Percentiles rank a stretch among this genome's conserved stretches.
Evolutionary conservation across 805 yeast genomes (phyloP).

Genomic region (Schwanniomyces sp.): DNA sequence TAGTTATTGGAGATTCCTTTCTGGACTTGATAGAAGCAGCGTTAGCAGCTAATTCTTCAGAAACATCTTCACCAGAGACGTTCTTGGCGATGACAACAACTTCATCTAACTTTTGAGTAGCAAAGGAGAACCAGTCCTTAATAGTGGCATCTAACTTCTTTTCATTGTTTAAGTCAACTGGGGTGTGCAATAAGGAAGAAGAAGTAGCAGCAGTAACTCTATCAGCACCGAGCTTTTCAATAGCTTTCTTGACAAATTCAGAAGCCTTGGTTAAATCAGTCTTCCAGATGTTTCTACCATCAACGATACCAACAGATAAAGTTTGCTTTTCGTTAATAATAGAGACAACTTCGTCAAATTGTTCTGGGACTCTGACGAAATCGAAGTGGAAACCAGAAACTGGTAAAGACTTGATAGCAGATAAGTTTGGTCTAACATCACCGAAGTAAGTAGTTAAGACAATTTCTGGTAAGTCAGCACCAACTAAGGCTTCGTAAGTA

Average conservation of each 20-base stretch:
- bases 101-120: slow-evolving; percentile 92
- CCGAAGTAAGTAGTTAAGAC: slow-evolving; percentile 93
- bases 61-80: slow-evolving; percentile 77
- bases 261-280: slow-evolving; percentile 89
- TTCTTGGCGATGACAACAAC: slow-evolving; percentile 90
- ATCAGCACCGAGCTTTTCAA: slow-evolving; percentile 80
- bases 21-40: slow-evolving; percentile 84
- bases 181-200: slow-evolving; percentile 96
- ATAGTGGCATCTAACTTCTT: slow-evolving; percentile 85
- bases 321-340: slow-evolving; percentile 69
- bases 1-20: slow-evolving; percentile 83
- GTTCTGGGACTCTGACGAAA: slow-evolving; percentile 94
- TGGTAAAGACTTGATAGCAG: slow-evolving; percentile 84
- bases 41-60: slow-evolving; percentile 79
- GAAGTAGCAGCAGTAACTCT: slow-evolving; percentile 91
- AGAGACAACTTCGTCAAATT: slow-evolving; percentile 77
- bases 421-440: slow-evolving; percentile 95
- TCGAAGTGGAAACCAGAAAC: slow-evolving; percentile 96
- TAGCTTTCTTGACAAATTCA: slow-evolving; percentile 77
- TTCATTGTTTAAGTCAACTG: slow-evolving; percentile 93
- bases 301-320: slow-evolving; percentile 94
- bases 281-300: slow-evolving; percentile 99
- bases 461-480: slow-evolving; percentile 71
- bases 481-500: slow-evolving; percentile 77
- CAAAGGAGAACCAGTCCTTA: slow-evolving; percentile 98